A percentile compares a stretch with the other conserved stretches of the same genome.
phyloP scores from a whole-genome alignment of 108 stramenopile genomes.

The Aurantiochytrium sp. region DNA sequence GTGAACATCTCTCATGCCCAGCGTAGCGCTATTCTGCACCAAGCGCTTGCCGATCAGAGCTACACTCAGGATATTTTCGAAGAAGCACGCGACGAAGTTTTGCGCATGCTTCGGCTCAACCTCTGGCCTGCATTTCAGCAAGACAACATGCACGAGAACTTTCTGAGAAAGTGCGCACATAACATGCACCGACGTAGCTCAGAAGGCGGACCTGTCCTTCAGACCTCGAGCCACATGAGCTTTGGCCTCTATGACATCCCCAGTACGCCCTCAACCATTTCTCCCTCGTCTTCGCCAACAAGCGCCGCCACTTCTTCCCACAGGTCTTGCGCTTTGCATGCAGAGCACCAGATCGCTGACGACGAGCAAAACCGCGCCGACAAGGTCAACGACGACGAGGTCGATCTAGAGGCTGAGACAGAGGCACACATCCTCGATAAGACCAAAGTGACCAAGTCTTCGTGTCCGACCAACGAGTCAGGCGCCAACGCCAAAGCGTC shows the following conservation, averaged over 20 bases:
- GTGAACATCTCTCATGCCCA: neutral
- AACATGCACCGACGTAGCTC: neutral
- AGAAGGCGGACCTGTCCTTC: neutral
- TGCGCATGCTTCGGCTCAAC: neutral
- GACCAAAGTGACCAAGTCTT: too few relatives aligned
- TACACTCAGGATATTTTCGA: neutral
- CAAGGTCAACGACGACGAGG: too few relatives aligned
- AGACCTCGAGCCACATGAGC: neutral
- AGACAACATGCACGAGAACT: constrained; percentile 6
- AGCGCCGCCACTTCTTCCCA: too few relatives aligned
- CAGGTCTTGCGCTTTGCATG: too few relatives aligned
- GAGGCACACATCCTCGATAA: too few relatives aligned
- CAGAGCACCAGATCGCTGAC: too few relatives aligned
- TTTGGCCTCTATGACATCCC: neutral
- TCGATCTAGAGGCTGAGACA: too few relatives aligned
- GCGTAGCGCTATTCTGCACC: neutral
- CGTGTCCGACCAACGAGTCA: too few relatives aligned
- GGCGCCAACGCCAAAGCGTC: too few relatives aligned
- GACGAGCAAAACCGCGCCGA: too few relatives aligned
- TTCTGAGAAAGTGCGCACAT: neutral
- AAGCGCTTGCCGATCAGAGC: neutral
- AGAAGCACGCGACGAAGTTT: neutral
- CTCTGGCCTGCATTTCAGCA: constrained; percentile 8
- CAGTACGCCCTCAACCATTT: too few relatives aligned
- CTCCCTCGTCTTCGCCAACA: too few relatives aligned